phyloP scores from a whole-genome alignment of 495 filamentous ascomycete genomes.

The Talaromyces liani region DNA sequence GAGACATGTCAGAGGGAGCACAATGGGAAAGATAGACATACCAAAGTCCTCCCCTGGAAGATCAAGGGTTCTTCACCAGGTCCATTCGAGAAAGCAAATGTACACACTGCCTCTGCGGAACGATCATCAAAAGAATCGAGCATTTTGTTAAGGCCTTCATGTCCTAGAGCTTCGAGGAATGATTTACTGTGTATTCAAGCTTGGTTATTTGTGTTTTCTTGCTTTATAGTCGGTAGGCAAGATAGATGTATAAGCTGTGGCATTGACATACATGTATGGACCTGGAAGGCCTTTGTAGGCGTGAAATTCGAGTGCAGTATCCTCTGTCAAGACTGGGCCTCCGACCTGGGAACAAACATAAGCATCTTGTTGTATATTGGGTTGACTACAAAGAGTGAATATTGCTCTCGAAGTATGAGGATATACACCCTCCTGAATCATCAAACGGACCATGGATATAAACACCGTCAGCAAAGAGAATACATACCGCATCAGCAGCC shows the following conservation, averaged over 20 bases:
- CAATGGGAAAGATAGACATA: constrained; percentile 12
- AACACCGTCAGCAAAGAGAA: not conserved
- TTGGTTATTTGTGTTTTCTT: constrained; percentile 6
- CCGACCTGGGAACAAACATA: constrained; percentile 45
- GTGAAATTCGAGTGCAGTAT: constrained; percentile 90
- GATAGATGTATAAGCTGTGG: not conserved
- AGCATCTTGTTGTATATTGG: not conserved
- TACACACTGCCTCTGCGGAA: constrained; percentile 86
- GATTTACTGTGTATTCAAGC: constrained; percentile 59
- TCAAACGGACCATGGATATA: not conserved
- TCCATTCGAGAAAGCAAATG: constrained; percentile 84
- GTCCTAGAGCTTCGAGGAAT: constrained; percentile 78
- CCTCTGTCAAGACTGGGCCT: constrained; percentile 90
- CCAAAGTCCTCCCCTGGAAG: constrained; percentile 78
- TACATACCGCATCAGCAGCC: constrained; percentile 44
- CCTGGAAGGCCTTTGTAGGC: constrained; percentile 86
- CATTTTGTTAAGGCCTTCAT: constrained; percentile 80
- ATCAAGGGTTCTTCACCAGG: constrained; percentile 79
- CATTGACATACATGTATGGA: constrained; percentile 75
- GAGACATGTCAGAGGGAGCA: not conserved
- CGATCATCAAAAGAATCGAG: constrained; percentile 87
- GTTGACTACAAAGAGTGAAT: not conserved
- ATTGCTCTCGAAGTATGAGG: not conserved
- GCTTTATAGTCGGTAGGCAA: not conserved
- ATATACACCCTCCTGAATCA: not conserved